Evolutionary conservation across 2,329 filamentous ascomycete genomes (phyloP), one percentile per base, ranked within the genome.

Genomic region (Colletotrichum sp.): DNA sequence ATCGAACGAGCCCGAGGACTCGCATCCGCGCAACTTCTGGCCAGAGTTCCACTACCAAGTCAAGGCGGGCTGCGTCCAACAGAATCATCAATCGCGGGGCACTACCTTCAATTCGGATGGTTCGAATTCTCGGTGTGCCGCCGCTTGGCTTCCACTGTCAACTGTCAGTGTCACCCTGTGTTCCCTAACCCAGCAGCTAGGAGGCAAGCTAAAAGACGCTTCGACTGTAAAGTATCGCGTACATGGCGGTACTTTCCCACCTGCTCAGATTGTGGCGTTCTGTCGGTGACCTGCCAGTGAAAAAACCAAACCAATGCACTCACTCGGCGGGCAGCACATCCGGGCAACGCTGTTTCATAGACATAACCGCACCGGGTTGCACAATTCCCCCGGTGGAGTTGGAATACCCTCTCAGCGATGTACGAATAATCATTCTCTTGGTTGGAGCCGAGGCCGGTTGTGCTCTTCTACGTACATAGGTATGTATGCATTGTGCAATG

Each of bases 121-220:
- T 34, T 62, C 28, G 26, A 32, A n/a, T 26, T 64, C 62, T 34
- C 18, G n/a, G 12, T 21, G 60, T 64, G 62, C n/a, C 24, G 52
- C 44, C n/a, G 44, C 44, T 62, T 62, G n/a, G 34, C 18, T 72
- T 52, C 16, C 16, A 69, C 32, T 32, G 71, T 72, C 36, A 69
- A 55, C 34, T 63, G 71, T 57, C 71, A 70, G 15, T 64, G 39
- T 59, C 59, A 64, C 60, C 34, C 16, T 71, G 68, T 66, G 49
- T 75, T 36, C 60, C 68, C 52, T 75, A 67, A 55, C 49, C 72
- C 68, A 75, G 44, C 66, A 16, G 24, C 68, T 30, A 63, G 9
- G 28, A 69, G 26, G 57, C 52, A 62, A 36, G 55, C 39, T 24
- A 36, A n/a, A 62, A 62, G 12, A 15, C 64, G 18, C 60, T 16